Evolutionary conservation across 805 yeast species (phyloP).

Genomic region (Spencermartinsiella europaea): DNA sequence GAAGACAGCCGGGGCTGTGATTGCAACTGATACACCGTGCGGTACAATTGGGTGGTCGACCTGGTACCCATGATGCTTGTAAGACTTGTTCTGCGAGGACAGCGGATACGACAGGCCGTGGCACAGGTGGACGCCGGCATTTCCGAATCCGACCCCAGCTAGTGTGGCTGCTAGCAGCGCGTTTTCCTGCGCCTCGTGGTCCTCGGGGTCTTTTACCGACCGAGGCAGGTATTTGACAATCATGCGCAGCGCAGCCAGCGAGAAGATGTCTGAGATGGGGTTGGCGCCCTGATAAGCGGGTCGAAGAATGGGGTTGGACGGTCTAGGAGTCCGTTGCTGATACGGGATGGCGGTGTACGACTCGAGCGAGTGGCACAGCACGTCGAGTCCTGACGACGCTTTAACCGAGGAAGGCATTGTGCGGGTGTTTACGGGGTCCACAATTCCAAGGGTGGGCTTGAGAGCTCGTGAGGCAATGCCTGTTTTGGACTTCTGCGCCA

Average conservation of each 20-base stretch:
- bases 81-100: conserved; percentile 34
- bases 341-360: conserved; percentile 43
- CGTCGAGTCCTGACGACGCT: conserved; percentile 41
- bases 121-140: conserved; percentile 42
- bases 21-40: conserved; percentile 43
- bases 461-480: conserved; percentile 41
- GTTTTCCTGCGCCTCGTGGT: conserved; percentile 38
- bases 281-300: conserved; percentile 42
- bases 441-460: conserved; percentile 40
- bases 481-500: conserved; percentile 37
- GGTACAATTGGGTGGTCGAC: conserved; percentile 40
- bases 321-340: conserved; percentile 36
- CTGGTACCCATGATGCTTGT: conserved; percentile 34
- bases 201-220: conserved; percentile 37
- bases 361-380: conserved; percentile 41
- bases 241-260: conserved; percentile 38
- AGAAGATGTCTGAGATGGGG: conserved; percentile 42
- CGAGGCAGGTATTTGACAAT: conserved; percentile 38
- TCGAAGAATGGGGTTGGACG: conserved; percentile 33
- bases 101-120: conserved; percentile 39
- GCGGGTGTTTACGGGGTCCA: conserved; percentile 38
- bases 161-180: conserved; percentile 42
- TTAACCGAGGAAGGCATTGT: conserved; percentile 40
- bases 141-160: conserved; percentile 44
- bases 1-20: conserved; percentile 42